A percentile compares a stretch with the other conserved stretches of the same genome.
phyloP scores from a whole-genome alignment of 2,329 filamentous ascomycete species.

The Ciborinia camelliae region DNA sequence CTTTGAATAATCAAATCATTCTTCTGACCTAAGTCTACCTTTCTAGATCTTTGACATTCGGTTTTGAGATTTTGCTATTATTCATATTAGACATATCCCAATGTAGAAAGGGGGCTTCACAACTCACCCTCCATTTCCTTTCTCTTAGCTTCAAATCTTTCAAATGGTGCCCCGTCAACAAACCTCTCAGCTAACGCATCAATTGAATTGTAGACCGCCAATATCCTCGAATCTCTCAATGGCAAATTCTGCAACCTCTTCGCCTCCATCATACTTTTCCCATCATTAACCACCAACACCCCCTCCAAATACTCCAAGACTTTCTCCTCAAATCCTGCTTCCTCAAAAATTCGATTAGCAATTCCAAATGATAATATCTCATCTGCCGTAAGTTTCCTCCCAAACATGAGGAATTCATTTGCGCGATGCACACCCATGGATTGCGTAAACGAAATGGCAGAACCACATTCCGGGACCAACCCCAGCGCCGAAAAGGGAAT shows the following conservation, averaged over 20 bases:
- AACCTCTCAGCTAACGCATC: slow-evolving; percentile 49
- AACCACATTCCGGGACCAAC: slow-evolving; percentile 49
- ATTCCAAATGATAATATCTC: slow-evolving; percentile 45
- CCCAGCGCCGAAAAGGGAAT: slow-evolving; percentile 48
- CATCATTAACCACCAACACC: slow-evolving; percentile 46
- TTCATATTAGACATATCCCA: not conserved
- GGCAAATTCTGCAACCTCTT: slow-evolving; percentile 49
- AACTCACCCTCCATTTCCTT: slow-evolving; percentile 34
- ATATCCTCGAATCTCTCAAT: slow-evolving; percentile 43
- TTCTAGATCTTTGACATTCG: slow-evolving; percentile 30
- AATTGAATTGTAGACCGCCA: slow-evolving; percentile 46
- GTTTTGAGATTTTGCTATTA: slow-evolving; percentile 27
- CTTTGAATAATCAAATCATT: too few relatives aligned
- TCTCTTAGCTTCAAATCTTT: slow-evolving; percentile 45
- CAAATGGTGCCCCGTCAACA: slow-evolving; percentile 45
- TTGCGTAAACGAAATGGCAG: slow-evolving; percentile 45
- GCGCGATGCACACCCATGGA: slow-evolving; percentile 48
- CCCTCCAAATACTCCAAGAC: slow-evolving; percentile 44
- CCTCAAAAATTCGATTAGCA: slow-evolving; percentile 46
- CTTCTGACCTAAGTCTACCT: too few relatives aligned
- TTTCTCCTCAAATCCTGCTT: slow-evolving; percentile 42
- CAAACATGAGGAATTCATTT: slow-evolving; percentile 52
- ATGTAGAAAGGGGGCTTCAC: not conserved
- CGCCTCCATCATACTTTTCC: slow-evolving; percentile 51
- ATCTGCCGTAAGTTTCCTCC: slow-evolving; percentile 43